A percentile compares a stretch with the other conserved stretches of the same genome.
Evolutionary conservation across 2,329 filamentous ascomycete species (phyloP).

Genomic region (Myriosclerotinia curreyana): DNA sequence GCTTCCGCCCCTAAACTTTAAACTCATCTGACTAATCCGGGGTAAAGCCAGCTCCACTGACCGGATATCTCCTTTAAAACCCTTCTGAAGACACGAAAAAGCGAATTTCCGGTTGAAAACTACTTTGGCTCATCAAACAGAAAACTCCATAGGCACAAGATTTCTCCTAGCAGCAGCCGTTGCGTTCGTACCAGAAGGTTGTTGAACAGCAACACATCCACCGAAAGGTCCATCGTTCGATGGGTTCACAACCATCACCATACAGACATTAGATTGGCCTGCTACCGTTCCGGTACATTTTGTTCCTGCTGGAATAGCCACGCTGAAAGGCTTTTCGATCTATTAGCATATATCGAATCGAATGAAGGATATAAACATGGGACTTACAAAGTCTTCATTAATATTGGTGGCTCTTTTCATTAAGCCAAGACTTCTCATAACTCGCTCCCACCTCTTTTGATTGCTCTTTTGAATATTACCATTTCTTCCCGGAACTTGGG

Average conservation of each 20-base stretch:
- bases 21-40: constrained; percentile 8
- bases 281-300: constrained; percentile 42
- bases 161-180: constrained; percentile 18
- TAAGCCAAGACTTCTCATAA: constrained; percentile 21
- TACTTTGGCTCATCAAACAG: not conserved
- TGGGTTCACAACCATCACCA: constrained; percentile 46
- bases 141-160: not conserved
- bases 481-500: constrained; percentile 41
- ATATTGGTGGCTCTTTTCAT: constrained; percentile 27
- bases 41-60: constrained; percentile 9
- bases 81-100: not conserved
- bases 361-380: too few species aligned
- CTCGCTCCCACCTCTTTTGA: constrained; percentile 25
- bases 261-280: constrained; percentile 42
- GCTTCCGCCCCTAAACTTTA: not conserved
- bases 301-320: constrained; percentile 42
- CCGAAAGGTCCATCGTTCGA: constrained; percentile 45
- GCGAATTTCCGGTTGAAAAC: not conserved
- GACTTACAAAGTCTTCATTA: constrained; percentile 40
- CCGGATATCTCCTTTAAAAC: not conserved
- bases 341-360: not conserved
- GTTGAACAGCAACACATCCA: constrained; percentile 44
- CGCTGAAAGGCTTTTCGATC: constrained; percentile 36
- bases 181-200: constrained; percentile 20
- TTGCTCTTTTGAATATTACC: constrained; percentile 40